Evolutionary conservation across 2,329 filamentous ascomycete species (phyloP), one percentile per base, ranked within the genome.

Genomic region (Neurospora sp.): DNA sequence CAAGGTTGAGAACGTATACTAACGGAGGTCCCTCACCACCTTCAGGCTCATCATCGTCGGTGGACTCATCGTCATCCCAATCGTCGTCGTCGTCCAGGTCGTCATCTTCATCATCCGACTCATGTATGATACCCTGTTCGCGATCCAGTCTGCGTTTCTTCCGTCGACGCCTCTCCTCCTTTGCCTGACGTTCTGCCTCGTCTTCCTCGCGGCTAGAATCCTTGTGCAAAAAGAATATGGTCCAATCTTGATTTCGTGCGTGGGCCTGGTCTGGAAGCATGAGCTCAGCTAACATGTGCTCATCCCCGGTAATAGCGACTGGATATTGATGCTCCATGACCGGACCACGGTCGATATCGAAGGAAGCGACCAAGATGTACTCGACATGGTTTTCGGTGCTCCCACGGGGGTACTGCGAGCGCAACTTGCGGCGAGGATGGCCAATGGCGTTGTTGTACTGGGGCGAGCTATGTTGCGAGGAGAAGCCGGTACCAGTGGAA

Each of bases 291-390:
- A 99, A 82, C 94, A 98, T 98, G 77, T 97, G 91, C 82, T 99
- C 96, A 78, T 99, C 95, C 39, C 96, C 95, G 67, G 93, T 97
- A 72, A 99, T 98, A 67, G 95, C 90, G 57, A 92, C 90, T 0
- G 96, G 96, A 78, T 95, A 99, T 78, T 99, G 96, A 79, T 99
- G 94, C 79, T 99, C 96, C 96, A 99, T 98, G 75, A 97, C 89
- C 66, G 95, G 95, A 3, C 96, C 96, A 68, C 92, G 89, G 79
- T 98, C 95, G 76, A 98, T 97, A 80, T 98, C 93, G 81, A 99
- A 99, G 2, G 93, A 97, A 4, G 96, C 96, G 69, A 99, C 96
- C 68, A 99, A 85, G 68, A 99, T 98, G 78, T 98, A 99, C 79
- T 99, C 96, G 81, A 99, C 96, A 90, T 99, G 96, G 77, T 96